Conservation (phyloP, 1,284 basidiomycete species). For the Ustilago esculenta region DNA sequence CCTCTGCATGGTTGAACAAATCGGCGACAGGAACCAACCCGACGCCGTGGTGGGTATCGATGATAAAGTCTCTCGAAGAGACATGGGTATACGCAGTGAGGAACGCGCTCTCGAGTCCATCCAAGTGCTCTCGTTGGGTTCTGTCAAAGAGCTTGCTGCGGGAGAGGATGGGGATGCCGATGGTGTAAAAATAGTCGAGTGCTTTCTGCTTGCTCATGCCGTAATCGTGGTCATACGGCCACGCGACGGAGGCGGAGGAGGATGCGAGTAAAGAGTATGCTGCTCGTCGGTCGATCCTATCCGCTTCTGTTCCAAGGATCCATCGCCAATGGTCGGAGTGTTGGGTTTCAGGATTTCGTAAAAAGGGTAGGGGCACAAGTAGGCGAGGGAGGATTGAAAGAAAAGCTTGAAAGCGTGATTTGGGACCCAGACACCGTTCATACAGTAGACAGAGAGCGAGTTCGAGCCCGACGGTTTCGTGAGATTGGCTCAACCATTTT, state of each 20-base stretch:
- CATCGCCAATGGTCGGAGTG: constrained; percentile 1
- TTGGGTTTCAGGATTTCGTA: neutral
- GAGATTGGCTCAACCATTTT: constrained; percentile 23
- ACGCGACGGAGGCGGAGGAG: neutral
- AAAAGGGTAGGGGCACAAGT: constrained; percentile 31
- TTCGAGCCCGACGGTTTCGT: constrained; percentile 34
- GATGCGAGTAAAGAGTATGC: neutral
- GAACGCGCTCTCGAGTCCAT: constrained; percentile 26
- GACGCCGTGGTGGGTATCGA: constrained; percentile 55
- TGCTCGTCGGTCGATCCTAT: constrained; percentile 16
- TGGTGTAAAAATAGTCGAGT: constrained; percentile 27
- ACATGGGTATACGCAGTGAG: constrained; percentile 51
- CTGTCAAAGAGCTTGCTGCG: constrained; percentile 14
- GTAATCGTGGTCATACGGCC: constrained; percentile 32
- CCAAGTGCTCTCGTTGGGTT: constrained; percentile 8
- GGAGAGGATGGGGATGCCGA: constrained; percentile 22
- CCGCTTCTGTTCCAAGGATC: constrained; percentile 43
- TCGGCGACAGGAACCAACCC: constrained; percentile 60
- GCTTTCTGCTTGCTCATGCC: constrained; percentile 31
- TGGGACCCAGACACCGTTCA: constrained; percentile 35
- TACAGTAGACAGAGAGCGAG: constrained; percentile 56
- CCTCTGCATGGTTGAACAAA: constrained; percentile 58
- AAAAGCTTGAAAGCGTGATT: constrained; percentile 44
- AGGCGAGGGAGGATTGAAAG: constrained; percentile 39
- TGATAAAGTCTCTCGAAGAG: constrained; percentile 58